A percentile compares a stretch with the other conserved stretches of the same genome.
These are phyloP conservation scores for Colletotrichum cuscutae DNA, from an alignment of 2,329 filamentous ascomycete species.

Conservation along the genomic window DNA sequence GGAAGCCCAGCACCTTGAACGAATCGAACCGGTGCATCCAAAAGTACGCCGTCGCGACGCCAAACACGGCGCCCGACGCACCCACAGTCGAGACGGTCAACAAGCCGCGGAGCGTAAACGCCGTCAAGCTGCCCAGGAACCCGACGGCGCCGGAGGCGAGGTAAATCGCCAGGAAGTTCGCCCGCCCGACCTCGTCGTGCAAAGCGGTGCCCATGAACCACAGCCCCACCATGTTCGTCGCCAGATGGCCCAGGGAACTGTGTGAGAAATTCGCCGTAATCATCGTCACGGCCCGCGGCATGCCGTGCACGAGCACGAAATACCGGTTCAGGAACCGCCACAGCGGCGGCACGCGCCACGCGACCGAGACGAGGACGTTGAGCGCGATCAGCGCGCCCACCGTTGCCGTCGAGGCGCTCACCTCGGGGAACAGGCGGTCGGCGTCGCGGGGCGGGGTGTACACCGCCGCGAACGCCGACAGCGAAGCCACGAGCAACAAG, in stretches of 20 bases:
- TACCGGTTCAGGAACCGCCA: conserved; percentile 76
- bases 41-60: conserved; percentile 70
- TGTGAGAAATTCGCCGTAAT: conserved; percentile 78
- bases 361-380: conserved; percentile 66
- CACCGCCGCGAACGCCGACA: conserved; percentile 55
- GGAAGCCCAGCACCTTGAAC: conserved; percentile 67
- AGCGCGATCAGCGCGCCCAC: conserved; percentile 68
- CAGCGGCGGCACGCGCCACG: conserved; percentile 72
- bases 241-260: conserved; percentile 68
- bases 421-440: conserved; percentile 66
- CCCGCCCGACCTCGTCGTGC: conserved; percentile 77
- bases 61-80: conserved; percentile 73
- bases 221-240: conserved; percentile 72
- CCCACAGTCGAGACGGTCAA: conserved; percentile 67
- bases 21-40: conserved; percentile 66
- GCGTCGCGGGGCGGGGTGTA: conserved; percentile 51
- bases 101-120: conserved; percentile 57
- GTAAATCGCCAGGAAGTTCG: conserved; percentile 76
- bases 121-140: conserved; percentile 66
- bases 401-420: conserved; percentile 72
- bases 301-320: conserved; percentile 72
- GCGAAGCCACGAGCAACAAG: conserved; percentile 54
- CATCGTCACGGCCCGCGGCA: conserved; percentile 70
- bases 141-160: conserved; percentile 67
- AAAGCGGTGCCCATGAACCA: conserved; percentile 74